Evolutionary conservation across 2,329 filamentous ascomycete genomes (phyloP).

Genomic region (Sarocladium oryzae): DNA sequence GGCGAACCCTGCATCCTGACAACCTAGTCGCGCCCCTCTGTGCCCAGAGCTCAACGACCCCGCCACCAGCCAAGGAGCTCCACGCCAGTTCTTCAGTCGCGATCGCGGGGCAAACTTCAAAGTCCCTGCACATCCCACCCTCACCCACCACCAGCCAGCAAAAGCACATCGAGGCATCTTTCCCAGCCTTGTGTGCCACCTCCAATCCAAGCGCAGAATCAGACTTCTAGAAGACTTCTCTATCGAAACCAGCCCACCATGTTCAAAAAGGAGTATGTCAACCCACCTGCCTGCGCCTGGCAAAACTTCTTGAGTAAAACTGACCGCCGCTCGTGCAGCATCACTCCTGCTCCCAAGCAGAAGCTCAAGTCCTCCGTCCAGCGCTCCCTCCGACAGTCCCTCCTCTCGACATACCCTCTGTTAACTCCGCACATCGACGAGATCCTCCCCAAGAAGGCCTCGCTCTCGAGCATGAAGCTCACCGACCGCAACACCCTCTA

Average conservation of each 20-base stretch:
- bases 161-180: background rate
- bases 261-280: constrained; percentile 86
- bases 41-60: constrained; percentile 8
- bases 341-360: constrained; percentile 73
- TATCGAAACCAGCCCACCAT: constrained; percentile 42
- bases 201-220: background rate
- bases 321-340: constrained; percentile 40
- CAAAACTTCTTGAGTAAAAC: constrained; percentile 2
- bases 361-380: constrained; percentile 98
- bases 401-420: constrained; percentile 78
- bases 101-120: constrained; percentile 16
- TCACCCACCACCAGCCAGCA: constrained; percentile 10
- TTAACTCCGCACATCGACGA: constrained; percentile 87
- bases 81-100: constrained; percentile 9
- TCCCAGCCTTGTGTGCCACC: background rate
- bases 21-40: too few relatives aligned
- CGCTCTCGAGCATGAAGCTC: constrained; percentile 84
- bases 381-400: constrained; percentile 73
- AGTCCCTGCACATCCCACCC: constrained; percentile 12
- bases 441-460: constrained; percentile 89
- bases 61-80: constrained; percentile 12
- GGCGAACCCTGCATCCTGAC: too few relatives aligned
- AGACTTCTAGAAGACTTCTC: background rate
- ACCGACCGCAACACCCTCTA: constrained; percentile 88
- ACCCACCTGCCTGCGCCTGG: constrained; percentile 2